phyloP scores from a whole-genome alignment of 768 basidiomycete genomes.

The Suillus hirtellus region DNA sequence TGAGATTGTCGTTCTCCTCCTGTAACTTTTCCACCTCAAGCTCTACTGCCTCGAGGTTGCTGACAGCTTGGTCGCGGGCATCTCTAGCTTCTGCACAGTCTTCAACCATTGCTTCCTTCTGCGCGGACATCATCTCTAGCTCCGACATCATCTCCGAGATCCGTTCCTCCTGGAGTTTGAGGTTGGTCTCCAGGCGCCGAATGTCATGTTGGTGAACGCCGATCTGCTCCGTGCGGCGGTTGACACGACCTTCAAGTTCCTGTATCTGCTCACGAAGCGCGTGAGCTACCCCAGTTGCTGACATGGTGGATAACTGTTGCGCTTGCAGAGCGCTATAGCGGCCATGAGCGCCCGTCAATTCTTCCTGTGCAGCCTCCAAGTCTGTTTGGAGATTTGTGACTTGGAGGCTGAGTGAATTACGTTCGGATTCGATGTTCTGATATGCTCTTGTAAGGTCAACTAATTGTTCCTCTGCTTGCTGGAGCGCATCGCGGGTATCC shows the following conservation, averaged over 20 bases:
- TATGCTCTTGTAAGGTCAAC: slow-evolving; percentile 45
- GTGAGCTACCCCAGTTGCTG: slow-evolving; percentile 52
- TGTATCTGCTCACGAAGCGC: slow-evolving; percentile 64
- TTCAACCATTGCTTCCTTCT: slow-evolving; percentile 82
- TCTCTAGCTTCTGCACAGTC: slow-evolving; percentile 80
- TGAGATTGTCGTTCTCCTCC: slow-evolving; percentile 22
- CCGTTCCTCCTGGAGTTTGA: slow-evolving; percentile 73
- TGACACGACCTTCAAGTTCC: slow-evolving; percentile 65
- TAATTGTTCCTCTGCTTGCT: slow-evolving; percentile 42
- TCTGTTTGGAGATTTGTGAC: slow-evolving; percentile 64
- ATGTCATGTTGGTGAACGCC: slow-evolving; percentile 81
- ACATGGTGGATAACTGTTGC: slow-evolving; percentile 66
- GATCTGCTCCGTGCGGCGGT: slow-evolving; percentile 71
- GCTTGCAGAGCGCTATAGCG: slow-evolving; percentile 64
- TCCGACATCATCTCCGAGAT: slow-evolving; percentile 69
- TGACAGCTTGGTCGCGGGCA: slow-evolving; percentile 64
- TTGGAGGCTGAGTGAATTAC: slow-evolving; percentile 65
- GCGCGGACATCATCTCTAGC: slow-evolving; percentile 60
- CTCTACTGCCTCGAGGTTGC: slow-evolving; percentile 59
- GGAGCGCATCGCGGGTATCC: slow-evolving; percentile 33
- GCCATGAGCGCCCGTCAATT: slow-evolving; percentile 55
- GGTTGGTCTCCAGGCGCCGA: slow-evolving; percentile 71
- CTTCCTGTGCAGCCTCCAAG: slow-evolving; percentile 50
- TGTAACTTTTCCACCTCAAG: slow-evolving; percentile 54
- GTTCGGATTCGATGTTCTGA: slow-evolving; percentile 62